Conservation (phyloP, 108 stramenopile genomes). For the Thalassiosira profunda region DNA sequence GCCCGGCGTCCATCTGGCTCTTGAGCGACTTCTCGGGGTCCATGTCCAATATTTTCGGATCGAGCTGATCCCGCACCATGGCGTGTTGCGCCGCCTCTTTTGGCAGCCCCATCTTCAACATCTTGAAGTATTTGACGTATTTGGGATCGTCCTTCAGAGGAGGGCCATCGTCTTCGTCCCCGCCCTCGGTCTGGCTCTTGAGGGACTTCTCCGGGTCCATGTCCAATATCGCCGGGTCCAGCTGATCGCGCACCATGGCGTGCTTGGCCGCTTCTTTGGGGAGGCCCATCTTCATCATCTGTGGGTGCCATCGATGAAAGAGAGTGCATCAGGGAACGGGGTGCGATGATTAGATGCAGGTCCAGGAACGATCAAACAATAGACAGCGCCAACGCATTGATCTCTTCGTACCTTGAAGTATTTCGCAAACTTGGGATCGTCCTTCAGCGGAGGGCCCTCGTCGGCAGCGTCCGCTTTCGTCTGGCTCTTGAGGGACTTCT, state of each 20-base stretch:
- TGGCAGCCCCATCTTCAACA: slow-evolving; percentile 48
- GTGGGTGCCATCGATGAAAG: no score
- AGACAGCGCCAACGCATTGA: no score
- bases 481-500: slow-evolving; percentile 50
- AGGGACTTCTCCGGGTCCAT: slow-evolving; percentile 62
- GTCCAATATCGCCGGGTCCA: slow-evolving; percentile 72
- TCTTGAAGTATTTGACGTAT: slow-evolving; percentile 52
- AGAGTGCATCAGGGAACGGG: no score
- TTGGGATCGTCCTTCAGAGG: slow-evolving; percentile 29
- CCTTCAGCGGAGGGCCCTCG: slow-evolving; percentile 55
- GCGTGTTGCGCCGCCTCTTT: slow-evolving; percentile 51
- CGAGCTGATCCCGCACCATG: slow-evolving; percentile 49
- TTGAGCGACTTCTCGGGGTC: slow-evolving; percentile 56
- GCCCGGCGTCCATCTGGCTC: slow-evolving; percentile 27
- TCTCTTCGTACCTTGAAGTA: no score
- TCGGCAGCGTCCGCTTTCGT: background rate
- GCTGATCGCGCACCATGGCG: slow-evolving; percentile 41
- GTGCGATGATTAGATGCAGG: no score
- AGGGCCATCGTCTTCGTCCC: background rate
- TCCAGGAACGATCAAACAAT: no score
- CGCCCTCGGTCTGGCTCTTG: slow-evolving; percentile 37
- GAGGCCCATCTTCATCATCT: slow-evolving; percentile 62
- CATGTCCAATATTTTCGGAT: slow-evolving; percentile 54
- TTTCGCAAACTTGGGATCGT: slow-evolving; percentile 68
- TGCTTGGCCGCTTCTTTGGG: slow-evolving; percentile 43